Evolutionary conservation across 1,284 basidiomycete genomes (phyloP).

Genomic region (Grifola frondosa): DNA sequence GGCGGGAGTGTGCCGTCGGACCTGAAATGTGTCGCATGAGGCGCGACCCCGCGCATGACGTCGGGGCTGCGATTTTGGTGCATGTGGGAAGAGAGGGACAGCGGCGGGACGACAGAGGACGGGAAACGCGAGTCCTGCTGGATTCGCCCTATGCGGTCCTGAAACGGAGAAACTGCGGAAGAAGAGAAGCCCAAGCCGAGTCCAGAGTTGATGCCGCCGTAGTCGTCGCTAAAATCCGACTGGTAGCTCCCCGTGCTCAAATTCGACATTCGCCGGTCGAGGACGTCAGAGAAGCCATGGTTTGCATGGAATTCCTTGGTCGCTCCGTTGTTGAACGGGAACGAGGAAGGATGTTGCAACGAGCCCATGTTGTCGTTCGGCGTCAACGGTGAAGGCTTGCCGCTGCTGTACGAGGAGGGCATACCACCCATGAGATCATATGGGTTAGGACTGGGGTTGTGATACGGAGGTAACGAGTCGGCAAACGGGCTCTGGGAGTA

Average conservation of each 20-base stretch:
- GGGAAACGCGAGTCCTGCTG: constrained; percentile 38
- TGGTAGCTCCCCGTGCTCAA: constrained; percentile 44
- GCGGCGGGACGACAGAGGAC: constrained; percentile 36
- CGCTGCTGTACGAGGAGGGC: constrained; percentile 62
- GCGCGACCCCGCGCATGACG: constrained; percentile 62
- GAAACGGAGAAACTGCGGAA: constrained; percentile 51
- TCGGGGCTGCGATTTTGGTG: constrained; percentile 44
- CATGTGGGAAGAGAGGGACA: constrained; percentile 42
- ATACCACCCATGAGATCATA: constrained; percentile 66
- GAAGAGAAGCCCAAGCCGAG: constrained; percentile 44
- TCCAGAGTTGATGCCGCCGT: constrained; percentile 45
- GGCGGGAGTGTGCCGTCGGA: constrained; percentile 44
- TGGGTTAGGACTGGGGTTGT: constrained; percentile 45
- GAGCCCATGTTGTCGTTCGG: constrained; percentile 60
- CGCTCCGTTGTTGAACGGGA: constrained; percentile 43
- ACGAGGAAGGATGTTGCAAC: constrained; percentile 54
- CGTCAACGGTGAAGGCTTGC: constrained; percentile 72
- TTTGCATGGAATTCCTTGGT: constrained; percentile 55
- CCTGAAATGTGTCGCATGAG: constrained; percentile 64
- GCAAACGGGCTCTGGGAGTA: constrained; percentile 58
- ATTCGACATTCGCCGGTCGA: constrained; percentile 58
- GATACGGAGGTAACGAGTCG: constrained; percentile 59
- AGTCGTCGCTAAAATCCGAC: constrained; percentile 57
- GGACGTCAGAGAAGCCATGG: constrained; percentile 47
- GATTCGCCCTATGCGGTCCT: constrained; percentile 53